Evolutionary conservation across 2,329 filamentous ascomycete genomes (phyloP).

Genomic region (Anisogramma anomala): DNA sequence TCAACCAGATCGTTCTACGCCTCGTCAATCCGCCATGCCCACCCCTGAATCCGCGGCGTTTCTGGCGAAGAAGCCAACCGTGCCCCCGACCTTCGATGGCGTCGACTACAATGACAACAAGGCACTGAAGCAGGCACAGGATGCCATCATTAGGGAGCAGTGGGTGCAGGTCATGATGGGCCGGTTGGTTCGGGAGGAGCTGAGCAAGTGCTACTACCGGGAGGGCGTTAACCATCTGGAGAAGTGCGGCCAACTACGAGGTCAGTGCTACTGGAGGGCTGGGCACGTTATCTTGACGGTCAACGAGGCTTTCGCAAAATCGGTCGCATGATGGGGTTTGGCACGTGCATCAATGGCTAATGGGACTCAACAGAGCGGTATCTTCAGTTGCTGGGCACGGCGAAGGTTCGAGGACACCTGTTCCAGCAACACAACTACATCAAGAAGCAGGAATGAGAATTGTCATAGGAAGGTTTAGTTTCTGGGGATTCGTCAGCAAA

Average conservation of each 20-base stretch:
- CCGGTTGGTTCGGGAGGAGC: constrained; percentile 66
- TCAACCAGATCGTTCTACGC: constrained; percentile 3
- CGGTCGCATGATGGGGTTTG: not conserved
- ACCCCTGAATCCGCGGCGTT: constrained; percentile 74
- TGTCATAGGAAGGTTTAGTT: not conserved
- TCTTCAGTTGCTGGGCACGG: constrained; percentile 62
- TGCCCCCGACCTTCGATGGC: constrained; percentile 72
- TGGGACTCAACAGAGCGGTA: constrained; percentile 52
- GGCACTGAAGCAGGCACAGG: constrained; percentile 70
- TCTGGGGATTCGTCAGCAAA: not conserved
- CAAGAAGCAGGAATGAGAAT: constrained; percentile 28
- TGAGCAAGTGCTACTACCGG: constrained; percentile 74
- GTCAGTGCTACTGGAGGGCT: constrained; percentile 37
- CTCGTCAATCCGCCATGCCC: constrained; percentile 45
- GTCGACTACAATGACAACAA: constrained; percentile 78
- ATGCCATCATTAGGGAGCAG: constrained; percentile 72
- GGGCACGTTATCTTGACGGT: not conserved
- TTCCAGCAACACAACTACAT: constrained; percentile 72
- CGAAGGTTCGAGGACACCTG: constrained; percentile 67
- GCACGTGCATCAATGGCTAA: constrained; percentile 4
- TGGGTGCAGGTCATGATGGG: constrained; percentile 89
- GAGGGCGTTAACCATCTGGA: constrained; percentile 82
- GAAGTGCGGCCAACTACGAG: constrained; percentile 73
- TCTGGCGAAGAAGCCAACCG: constrained; percentile 72
- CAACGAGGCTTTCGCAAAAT: not conserved